Evolutionary conservation across 192 early-diverging fungal genomes (phyloP).

Genomic region (Neocallimastix lanati): DNA sequence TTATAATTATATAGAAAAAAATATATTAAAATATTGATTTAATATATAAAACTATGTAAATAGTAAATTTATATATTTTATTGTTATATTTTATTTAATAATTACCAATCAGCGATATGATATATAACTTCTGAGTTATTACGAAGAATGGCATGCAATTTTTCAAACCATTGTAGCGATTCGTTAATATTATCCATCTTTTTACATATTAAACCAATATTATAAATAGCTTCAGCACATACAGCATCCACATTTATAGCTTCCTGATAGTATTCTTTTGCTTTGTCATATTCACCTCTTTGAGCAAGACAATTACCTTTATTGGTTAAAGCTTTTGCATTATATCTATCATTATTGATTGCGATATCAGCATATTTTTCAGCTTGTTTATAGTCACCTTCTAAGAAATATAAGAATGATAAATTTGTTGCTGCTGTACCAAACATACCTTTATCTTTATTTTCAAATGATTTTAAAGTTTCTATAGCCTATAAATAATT

Average conservation of each 20-base stretch:
- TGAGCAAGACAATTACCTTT: conserved; percentile 16
- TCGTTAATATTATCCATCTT: conserved; percentile 12
- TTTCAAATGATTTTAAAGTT: conserved; percentile 30
- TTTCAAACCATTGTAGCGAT: conserved; percentile 28
- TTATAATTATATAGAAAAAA: no score
- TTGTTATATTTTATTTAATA: no score
- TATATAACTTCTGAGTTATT: conserved; percentile 34
- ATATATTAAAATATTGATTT: no score
- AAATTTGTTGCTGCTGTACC: conserved; percentile 39
- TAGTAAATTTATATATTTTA: no score
- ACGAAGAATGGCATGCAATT: conserved; percentile 31
- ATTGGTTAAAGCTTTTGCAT: conserved; percentile 37
- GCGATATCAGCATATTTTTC: conserved; percentile 34
- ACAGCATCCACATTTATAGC: conserved; percentile 30
- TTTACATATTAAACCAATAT: conserved; percentile 28
- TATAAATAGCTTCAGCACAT: conserved; percentile 42
- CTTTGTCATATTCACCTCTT: conserved; percentile 14
- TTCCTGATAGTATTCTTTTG: conserved; percentile 28
- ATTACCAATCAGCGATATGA: conserved; percentile 43
- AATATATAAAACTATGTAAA: no score
- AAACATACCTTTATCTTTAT: conserved; percentile 28
- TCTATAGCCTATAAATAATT: conserved; percentile 39
- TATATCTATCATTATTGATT: conserved; percentile 29
- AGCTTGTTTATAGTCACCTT: conserved; percentile 26
- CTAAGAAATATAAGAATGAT: conserved; percentile 32